Conservation (phyloP, 2,329 filamentous ascomycete genomes). For the Neonectria hederae region DNA sequence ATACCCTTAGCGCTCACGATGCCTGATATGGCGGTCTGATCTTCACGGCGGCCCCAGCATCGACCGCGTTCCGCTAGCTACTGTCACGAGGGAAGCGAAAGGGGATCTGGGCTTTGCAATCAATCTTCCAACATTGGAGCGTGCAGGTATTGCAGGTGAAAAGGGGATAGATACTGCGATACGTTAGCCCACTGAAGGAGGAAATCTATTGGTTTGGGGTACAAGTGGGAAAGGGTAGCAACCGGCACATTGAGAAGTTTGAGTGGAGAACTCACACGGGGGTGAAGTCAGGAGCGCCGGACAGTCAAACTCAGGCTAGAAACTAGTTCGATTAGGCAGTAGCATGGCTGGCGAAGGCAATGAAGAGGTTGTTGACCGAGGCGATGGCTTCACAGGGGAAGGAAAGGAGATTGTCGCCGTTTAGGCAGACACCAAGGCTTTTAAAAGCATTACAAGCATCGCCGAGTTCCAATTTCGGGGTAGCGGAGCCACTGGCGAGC, state of each 20-base stretch:
- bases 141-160: neutral
- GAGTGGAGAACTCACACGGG: constrained; percentile 31
- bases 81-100: neutral
- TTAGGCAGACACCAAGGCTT: constrained; percentile 12
- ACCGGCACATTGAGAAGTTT: constrained; percentile 25
- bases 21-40: constrained; percentile 21
- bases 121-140: constrained; percentile 7
- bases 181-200: neutral
- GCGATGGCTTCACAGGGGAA: constrained; percentile 26
- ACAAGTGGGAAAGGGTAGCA: constrained; percentile 1
- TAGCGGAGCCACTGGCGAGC: constrained; percentile 29
- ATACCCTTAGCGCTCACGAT: neutral
- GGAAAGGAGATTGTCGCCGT: constrained; percentile 34
- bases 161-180: constrained; percentile 19
- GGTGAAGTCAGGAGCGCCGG: constrained; percentile 35
- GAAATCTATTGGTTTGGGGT: constrained; percentile 24
- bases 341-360: neutral
- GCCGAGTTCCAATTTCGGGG: constrained; percentile 31
- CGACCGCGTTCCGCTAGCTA: constrained; percentile 6
- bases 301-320: constrained; percentile 29
- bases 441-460: constrained; percentile 27
- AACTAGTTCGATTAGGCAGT: constrained; percentile 30
- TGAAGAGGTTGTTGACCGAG: neutral
- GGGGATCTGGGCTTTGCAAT: constrained; percentile 17
- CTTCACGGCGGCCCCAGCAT: constrained; percentile 12